Evolutionary conservation across 1,284 basidiomycete species (phyloP), one percentile per base, ranked within the genome.

Genomic region (Naganishia sp.): DNA sequence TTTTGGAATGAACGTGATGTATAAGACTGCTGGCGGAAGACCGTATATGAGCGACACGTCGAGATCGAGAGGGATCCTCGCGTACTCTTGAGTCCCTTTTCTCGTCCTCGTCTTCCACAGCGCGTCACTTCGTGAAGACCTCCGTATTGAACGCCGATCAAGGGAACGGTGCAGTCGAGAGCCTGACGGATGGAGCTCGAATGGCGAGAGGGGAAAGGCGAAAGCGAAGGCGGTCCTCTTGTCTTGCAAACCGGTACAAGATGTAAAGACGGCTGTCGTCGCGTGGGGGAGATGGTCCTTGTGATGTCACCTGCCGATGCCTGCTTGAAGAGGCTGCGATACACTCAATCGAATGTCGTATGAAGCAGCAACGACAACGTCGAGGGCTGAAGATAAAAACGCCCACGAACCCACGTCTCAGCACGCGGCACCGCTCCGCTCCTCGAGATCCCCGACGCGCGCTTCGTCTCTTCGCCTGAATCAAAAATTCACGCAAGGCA

Each of bases 181-280:
- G 35, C 28, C 25, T 18, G 47, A 51, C 47, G 39, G 43, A 35
- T 47, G 9, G 21, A 39, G 18, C 49, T 51, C 47, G 58, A 51
- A 35, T 51, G 47, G 41, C 58, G 58, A 42, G 32, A 39, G 21
- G 46, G 7, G 28, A 41, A n/a, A 28, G 28, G 32, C 46, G 47
- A 25, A 41, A 47, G 39, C 21, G 21, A 39, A 39, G 21, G 45
- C 55, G 11, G 21, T 49, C 32, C 47, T 35, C 32, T 61, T 47
- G 23, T 51, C 58, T 61, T 61, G 58, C 41, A 51, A 51, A 32
- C 58, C 58, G 47, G 58, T 61, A 61, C 58, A 61, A 61, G 58
- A 35, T 61, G 47, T 9, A 11, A 39, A 39, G 35, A 39, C 35
- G 35, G 35, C 35, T 39, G 35, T 39, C 35, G 35, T 39, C 35